A percentile compares a stretch with the other conserved stretches of the same genome.
Conservation (phyloP, 345 rosid genomes). For the Moricandia moricandioides region DNA sequence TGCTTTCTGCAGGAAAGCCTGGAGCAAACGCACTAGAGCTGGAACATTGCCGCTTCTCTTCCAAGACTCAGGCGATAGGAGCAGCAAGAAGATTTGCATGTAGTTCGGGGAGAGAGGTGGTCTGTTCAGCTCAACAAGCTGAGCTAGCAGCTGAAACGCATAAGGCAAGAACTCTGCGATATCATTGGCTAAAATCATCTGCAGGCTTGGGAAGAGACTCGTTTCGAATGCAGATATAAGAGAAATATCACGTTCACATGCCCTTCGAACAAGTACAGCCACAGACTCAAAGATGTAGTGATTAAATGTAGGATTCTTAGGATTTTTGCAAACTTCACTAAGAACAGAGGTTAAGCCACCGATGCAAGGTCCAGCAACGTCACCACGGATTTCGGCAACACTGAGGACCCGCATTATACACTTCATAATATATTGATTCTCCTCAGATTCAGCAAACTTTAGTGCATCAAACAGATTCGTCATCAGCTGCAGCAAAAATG, state of each 20-base stretch:
- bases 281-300: slow-evolving; percentile 97
- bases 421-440: slow-evolving; percentile 94
- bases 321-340: slow-evolving; percentile 84
- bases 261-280: slow-evolving; percentile 87
- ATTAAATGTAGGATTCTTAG: slow-evolving; percentile 87
- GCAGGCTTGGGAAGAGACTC: slow-evolving; percentile 79
- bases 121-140: slow-evolving; percentile 81
- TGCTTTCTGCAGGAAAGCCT: slow-evolving; percentile 93
- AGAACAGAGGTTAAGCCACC: slow-evolving; percentile 69
- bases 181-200: slow-evolving; percentile 70
- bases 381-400: slow-evolving; percentile 68
- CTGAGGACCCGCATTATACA: slow-evolving; percentile 95
- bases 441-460: slow-evolving; percentile 85
- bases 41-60: slow-evolving; percentile 88
- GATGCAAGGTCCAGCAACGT: slow-evolving; percentile 83
- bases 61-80: slow-evolving; percentile 86
- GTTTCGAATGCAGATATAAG: slow-evolving; percentile 70
- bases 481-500: slow-evolving; percentile 55
- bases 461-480: slow-evolving; percentile 73
- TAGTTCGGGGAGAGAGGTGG: slow-evolving; percentile 77
- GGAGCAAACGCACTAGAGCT: slow-evolving; percentile 97
- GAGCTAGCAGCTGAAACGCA: slow-evolving; percentile 95
- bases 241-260: slow-evolving; percentile 76
- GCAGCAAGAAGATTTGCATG: slow-evolving; percentile 81
- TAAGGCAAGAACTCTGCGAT: slow-evolving; percentile 95